phyloP scores from a whole-genome alignment of 2,329 filamentous ascomycete genomes.

The Zymoseptoria passerinii region DNA sequence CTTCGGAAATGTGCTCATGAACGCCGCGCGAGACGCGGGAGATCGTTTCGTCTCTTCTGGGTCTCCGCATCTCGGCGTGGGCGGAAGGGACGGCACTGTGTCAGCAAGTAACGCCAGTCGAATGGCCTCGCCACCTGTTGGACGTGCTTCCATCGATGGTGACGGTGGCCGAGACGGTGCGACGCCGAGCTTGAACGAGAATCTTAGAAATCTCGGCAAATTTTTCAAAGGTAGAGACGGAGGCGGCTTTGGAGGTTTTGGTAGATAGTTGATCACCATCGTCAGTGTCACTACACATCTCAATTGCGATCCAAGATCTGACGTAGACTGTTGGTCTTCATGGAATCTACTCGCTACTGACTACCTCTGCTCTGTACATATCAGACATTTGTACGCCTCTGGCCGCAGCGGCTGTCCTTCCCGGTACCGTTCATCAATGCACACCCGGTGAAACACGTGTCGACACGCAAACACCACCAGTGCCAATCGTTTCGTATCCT shows the following conservation, averaged over 20 bases:
- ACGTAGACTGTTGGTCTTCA: neutral
- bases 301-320: neutral
- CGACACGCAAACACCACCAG: conserved; percentile 62
- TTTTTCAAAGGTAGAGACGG: conserved; percentile 58
- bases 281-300: neutral
- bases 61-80: conserved; percentile 43
- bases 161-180: conserved; percentile 28
- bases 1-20: conserved; percentile 79
- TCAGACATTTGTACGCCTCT: conserved; percentile 27
- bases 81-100: conserved; percentile 15
- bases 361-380: conserved; percentile 21
- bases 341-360: neutral
- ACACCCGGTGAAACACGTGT: conserved; percentile 62
- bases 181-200: conserved; percentile 77
- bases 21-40: conserved; percentile 74
- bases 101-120: conserved; percentile 27
- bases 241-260: neutral
- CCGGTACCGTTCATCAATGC: conserved; percentile 45
- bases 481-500: conserved; percentile 37
- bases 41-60: conserved; percentile 55
- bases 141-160: conserved; percentile 16
- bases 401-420: conserved; percentile 12
- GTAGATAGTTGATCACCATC: neutral
- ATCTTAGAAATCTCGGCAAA: conserved; percentile 89
- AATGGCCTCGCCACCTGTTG: conserved; percentile 23